phyloP scores from a whole-genome alignment of 1,284 basidiomycete genomes.

The Leccinum angustisporum region DNA sequence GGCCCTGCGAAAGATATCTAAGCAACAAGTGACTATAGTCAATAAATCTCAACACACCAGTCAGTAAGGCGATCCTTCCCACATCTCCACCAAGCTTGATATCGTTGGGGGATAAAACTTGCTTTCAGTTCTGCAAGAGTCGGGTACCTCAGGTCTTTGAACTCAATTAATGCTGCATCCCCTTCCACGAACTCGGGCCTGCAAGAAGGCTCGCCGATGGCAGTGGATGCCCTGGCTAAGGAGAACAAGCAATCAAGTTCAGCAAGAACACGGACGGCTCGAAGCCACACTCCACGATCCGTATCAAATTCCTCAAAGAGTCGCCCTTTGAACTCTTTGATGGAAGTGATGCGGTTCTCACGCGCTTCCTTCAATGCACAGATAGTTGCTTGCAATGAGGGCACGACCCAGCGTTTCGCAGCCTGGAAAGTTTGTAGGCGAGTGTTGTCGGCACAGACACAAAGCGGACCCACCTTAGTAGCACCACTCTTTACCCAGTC shows the following conservation, averaged over 20 bases:
- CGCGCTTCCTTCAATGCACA: constrained; percentile 88
- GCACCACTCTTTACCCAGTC: constrained; percentile 84
- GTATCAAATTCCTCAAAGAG: constrained; percentile 85
- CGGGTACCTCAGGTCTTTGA: constrained; percentile 85
- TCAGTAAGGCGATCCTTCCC: constrained; percentile 84
- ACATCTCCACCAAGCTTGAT: constrained; percentile 81
- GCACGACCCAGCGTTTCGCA: constrained; percentile 74
- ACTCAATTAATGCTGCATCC: constrained; percentile 77
- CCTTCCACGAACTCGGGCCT: constrained; percentile 86
- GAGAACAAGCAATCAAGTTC: constrained; percentile 95
- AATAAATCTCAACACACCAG: constrained; percentile 53
- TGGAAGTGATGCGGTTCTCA: constrained; percentile 77
- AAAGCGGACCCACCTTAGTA: constrained; percentile 61
- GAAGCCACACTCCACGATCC: constrained; percentile 79
- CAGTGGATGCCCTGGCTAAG: constrained; percentile 85
- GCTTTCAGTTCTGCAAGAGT: constrained; percentile 66
- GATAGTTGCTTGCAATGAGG: constrained; percentile 68
- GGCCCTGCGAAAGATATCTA: constrained; percentile 53
- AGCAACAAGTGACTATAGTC: not conserved
- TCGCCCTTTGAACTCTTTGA: constrained; percentile 81
- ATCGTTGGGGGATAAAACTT: constrained; percentile 92
- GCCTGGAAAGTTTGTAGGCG: constrained; percentile 45
- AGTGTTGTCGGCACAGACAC: not conserved
- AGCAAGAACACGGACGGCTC: constrained; percentile 75
- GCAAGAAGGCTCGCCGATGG: constrained; percentile 91